These are phyloP conservation scores for Cenococcum geophilum DNA, from an alignment of 495 filamentous ascomycete species.

Conservation along the genomic window DNA sequence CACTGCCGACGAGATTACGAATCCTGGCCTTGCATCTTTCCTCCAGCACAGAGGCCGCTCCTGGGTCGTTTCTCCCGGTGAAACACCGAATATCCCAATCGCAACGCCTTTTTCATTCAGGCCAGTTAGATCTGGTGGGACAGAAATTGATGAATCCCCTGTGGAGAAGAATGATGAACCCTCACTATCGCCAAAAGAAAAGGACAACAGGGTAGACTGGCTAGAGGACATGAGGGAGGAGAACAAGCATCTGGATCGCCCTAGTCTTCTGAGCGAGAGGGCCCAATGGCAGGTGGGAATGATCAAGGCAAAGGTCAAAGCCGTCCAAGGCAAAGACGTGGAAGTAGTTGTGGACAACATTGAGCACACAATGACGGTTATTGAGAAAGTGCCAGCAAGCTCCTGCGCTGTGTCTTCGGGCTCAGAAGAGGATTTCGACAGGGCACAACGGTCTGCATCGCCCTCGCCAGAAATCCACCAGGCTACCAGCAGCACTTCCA, in stretches of 20 bases:
- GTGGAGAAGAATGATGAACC: too few relatives aligned
- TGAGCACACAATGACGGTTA: background rate
- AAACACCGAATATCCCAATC: slow-evolving; percentile 4
- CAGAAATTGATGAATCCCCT: background rate
- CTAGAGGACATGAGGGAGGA: background rate
- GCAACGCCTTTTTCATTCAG: background rate
- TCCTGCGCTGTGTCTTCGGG: background rate
- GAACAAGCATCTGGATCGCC: background rate
- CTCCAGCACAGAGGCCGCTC: slow-evolving; percentile 21
- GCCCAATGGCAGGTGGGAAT: background rate
- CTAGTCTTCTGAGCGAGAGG: background rate
- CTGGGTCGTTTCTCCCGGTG: slow-evolving; percentile 15
- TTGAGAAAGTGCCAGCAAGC: background rate
- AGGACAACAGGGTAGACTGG: too few relatives aligned
- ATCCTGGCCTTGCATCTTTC: slow-evolving; percentile 17
- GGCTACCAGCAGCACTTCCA: too few relatives aligned
- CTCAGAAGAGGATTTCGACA: background rate
- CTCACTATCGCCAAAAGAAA: too few relatives aligned
- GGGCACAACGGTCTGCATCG: background rate
- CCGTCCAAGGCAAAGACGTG: too few relatives aligned
- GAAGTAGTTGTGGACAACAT: background rate
- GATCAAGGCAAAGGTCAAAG: too few relatives aligned
- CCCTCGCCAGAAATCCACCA: too few relatives aligned
- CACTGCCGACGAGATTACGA: slow-evolving; percentile 3
- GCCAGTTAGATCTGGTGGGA: background rate